Conservation (phyloP, 352 stramenopile species). For the Globisporangium cystogenes region DNA sequence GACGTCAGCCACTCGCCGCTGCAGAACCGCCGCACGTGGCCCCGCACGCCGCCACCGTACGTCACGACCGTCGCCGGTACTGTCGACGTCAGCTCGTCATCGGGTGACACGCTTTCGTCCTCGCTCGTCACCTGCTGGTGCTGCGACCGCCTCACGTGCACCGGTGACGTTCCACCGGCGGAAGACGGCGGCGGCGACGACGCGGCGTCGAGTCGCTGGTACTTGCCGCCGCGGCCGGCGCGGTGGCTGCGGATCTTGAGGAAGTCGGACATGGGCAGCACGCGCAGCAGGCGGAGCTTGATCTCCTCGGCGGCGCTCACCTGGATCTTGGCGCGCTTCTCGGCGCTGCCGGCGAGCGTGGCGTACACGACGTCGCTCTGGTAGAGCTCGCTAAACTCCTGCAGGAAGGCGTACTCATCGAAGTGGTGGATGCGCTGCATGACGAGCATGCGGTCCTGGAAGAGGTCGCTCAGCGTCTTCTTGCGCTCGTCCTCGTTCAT, state of each 20-base stretch:
- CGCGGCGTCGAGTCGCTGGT: slow-evolving; percentile 8
- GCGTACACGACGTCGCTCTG: slow-evolving; percentile 75
- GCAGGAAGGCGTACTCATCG: slow-evolving; percentile 70
- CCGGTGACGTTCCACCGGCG: background rate
- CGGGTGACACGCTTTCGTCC: no score
- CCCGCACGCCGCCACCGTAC: slow-evolving; percentile 1
- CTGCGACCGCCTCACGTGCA: slow-evolving; percentile 7
- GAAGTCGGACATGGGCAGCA: slow-evolving; percentile 61
- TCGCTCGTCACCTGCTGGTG: no score
- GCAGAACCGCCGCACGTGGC: slow-evolving; percentile 43
- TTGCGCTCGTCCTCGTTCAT: slow-evolving; percentile 83
- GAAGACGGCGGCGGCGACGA: background rate
- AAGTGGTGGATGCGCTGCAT: slow-evolving; percentile 78
- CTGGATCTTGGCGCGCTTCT: slow-evolving; percentile 53
- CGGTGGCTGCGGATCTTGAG: slow-evolving; percentile 59
- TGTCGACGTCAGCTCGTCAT: background rate
- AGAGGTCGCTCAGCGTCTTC: slow-evolving; percentile 61
- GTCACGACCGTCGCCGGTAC: background rate
- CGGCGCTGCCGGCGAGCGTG: slow-evolving; percentile 50
- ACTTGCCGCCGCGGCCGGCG: slow-evolving; percentile 10
- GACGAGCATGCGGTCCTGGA: slow-evolving; percentile 73
- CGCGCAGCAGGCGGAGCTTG: slow-evolving; percentile 48
- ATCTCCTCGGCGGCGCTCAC: slow-evolving; percentile 54
- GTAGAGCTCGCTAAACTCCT: slow-evolving; percentile 74
- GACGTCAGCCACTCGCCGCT: slow-evolving; percentile 66